Base-by-base conservation (phyloP, 192 early-diverging fungal genomes). In the Allomyces javanicus region DNA sequence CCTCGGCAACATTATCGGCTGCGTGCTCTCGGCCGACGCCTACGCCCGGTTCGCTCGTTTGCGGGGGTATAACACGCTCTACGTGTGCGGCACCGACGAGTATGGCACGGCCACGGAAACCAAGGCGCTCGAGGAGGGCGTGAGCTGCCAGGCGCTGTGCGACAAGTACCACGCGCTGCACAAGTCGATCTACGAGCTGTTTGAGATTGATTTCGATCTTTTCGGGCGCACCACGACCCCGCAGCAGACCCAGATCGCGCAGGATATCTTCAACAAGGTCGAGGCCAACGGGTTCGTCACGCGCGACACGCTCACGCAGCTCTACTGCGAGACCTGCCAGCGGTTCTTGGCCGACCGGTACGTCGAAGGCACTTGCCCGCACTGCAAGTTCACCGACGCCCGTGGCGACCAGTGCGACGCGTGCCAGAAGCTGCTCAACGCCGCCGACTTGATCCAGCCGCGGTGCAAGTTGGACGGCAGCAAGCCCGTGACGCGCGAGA, bases 101-200 rank as follows among this genome's bases (percentile, higher is more conserved):
- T 97, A 97, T 75, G 96, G 96, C 43, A 99, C 96, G 21, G 91
- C 96, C 4, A 99, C 96, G 12, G 96, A 99, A 78, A 97, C 94
- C 10, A 97, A 97, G 75, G 96, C 96, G 4, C 71, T 97, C 14
- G 85, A 93, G 63, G 96, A 99, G 70, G 87, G 87, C 4, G 76
- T 93, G 14, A 78, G 89, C 17, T 94, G 91, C 77, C 86, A 90
- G 72, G 88, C 84, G 65, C 85, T 99, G 25, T 97, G 96, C 76
- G 93, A 96, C 80, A 99, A 99, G 78, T 99, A 97, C 78, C 72
- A 89, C 72, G 80, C 79, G 19, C 71, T 93, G 62, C 94, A 97
- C 78, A 79, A 78, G 65, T 75, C 87, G 43, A 86, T 90, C 61
- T 99, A 97, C 77, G 81, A 94, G 58, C 97, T 93, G 93, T 97